Percentiles rank a stretch among this genome's conserved stretches.
phyloP scores from a whole-genome alignment of 164 flowering plant species.

The Warburgia ugandensis region DNA sequence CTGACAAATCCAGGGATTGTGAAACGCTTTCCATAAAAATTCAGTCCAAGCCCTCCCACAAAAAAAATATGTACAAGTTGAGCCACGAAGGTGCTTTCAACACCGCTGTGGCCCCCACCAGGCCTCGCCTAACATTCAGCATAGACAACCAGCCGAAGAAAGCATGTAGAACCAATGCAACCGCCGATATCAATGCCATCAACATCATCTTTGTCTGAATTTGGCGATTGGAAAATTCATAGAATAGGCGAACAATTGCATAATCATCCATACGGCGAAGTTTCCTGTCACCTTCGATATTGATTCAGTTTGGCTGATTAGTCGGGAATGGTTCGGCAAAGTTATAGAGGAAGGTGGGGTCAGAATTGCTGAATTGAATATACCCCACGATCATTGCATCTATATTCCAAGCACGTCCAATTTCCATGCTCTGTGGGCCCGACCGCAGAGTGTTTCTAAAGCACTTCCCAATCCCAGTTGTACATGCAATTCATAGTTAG shows the following conservation, averaged over 20 bases:
- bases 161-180: conserved; percentile 8
- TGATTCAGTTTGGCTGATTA: conserved; percentile 8
- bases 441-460: conserved; percentile 81
- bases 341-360: conserved; percentile 9
- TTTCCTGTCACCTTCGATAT: conserved; percentile 10
- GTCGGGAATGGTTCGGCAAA: conserved; percentile 6
- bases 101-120: conserved; percentile 65
- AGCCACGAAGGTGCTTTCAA: conserved; percentile 56
- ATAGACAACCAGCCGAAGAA: conserved; percentile 15
- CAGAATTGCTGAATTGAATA: conserved; percentile 26
- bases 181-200: conserved; percentile 6
- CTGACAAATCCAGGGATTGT: conserved; percentile 52
- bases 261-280: conserved; percentile 15
- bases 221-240: conserved; percentile 14
- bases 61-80: conserved; percentile 48
- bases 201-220: conserved; percentile 15
- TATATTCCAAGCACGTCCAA: conserved; percentile 71
- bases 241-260: conserved; percentile 14
- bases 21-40: conserved; percentile 62
- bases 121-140: conserved; percentile 50
- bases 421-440: conserved; percentile 77
- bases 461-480: conserved; percentile 93
- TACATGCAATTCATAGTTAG: too few species aligned
- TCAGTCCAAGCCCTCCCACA: conserved; percentile 71
- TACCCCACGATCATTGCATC: conserved; percentile 86